These are phyloP conservation scores for Venturia effusa DNA, from an alignment of 2,329 filamentous ascomycete species.

Conservation along the genomic window DNA sequence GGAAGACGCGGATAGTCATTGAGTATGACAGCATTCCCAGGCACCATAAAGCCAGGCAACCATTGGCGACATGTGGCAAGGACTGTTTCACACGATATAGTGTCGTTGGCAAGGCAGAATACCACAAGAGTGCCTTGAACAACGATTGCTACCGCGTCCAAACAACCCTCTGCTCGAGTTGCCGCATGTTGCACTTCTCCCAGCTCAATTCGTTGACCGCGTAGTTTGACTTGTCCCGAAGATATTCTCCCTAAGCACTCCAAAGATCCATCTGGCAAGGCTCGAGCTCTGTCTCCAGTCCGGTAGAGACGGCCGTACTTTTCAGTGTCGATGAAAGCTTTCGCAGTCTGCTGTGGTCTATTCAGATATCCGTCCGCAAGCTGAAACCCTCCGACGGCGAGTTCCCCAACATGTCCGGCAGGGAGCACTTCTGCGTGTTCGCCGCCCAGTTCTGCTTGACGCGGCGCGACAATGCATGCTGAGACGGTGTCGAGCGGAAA, in stretches of 20 bases:
- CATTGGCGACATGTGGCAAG: conserved; percentile 54
- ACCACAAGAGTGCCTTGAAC: conserved; percentile 59
- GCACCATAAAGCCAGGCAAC: conserved; percentile 78
- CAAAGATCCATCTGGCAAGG: conserved; percentile 57
- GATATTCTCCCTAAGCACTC: conserved; percentile 74
- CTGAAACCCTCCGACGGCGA: conserved; percentile 71
- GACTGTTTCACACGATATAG: conserved; percentile 35
- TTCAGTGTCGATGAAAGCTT: conserved; percentile 57
- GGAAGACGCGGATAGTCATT: conserved; percentile 60
- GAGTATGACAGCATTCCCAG: conserved; percentile 57
- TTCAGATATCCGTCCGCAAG: conserved; percentile 76
- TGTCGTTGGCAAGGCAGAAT: conserved; percentile 52
- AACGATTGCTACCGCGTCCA: conserved; percentile 56
- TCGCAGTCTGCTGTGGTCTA: conserved; percentile 60
- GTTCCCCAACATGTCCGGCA: conserved; percentile 60
- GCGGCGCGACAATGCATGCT: conserved; percentile 54
- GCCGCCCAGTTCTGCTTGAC: conserved; percentile 13
- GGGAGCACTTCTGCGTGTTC: conserved; percentile 45
- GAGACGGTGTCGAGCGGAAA: conserved; percentile 72
- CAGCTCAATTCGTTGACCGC: conserved; percentile 73
- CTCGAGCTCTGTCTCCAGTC: conserved; percentile 71
- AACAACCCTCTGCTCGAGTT: conserved; percentile 32
- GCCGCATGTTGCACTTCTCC: conserved; percentile 42
- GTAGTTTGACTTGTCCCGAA: conserved; percentile 74
- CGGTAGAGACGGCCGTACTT: conserved; percentile 63